Evolutionary conservation across 2,329 filamentous ascomycete species (phyloP), one percentile per base, ranked within the genome.

Genomic region (Phyllosticta citribraziliensis): DNA sequence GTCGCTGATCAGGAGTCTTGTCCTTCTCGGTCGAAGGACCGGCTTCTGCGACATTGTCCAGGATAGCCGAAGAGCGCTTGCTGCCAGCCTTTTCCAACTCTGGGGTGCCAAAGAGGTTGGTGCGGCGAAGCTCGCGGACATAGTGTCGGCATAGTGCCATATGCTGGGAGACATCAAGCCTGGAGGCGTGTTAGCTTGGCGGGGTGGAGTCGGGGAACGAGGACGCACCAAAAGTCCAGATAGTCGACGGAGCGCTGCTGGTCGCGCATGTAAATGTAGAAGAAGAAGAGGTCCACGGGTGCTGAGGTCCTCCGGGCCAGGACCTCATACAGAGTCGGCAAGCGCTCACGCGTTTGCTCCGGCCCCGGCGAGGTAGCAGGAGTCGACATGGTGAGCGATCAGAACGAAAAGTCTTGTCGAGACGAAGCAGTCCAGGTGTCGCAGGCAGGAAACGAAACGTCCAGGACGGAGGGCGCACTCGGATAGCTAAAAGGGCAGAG

Each of bases 261-360:
- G 74, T 99, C 95, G 70, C 94, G 86, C 94, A 99, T 99, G 77
- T 96, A 99, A 69, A 99, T 99, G 77, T 99, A 99, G 79, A 99
- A 99, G 1, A 92, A 97, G 75, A 96, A 99, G 11, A 99, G 81
- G 71, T 99, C 95, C 62, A 99, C 93, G 0, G 94, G 94, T 56
- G 95, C 90, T 20, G 95, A 82, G n/a, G 94, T 99, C 65, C 91
- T 87, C 67, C 95, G 86, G 72, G 91, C 96, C 64, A 99, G 80
- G 61, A 99, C 94, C 76, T 99, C 95, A 72, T 96, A 97, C 57
- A 99, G 84, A 1, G 91, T 97, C 55, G 94, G 94, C 63, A 99
- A 84, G 66, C 94, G 84, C 73, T 96, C 95, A 70, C 94, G 87
- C 68, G 77, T 72, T 35, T 58, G 24, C 35, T 66, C 62, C 17